Conservation (phyloP, 2,329 filamentous ascomycete genomes). For the Scedosporium aurantiacum region DNA sequence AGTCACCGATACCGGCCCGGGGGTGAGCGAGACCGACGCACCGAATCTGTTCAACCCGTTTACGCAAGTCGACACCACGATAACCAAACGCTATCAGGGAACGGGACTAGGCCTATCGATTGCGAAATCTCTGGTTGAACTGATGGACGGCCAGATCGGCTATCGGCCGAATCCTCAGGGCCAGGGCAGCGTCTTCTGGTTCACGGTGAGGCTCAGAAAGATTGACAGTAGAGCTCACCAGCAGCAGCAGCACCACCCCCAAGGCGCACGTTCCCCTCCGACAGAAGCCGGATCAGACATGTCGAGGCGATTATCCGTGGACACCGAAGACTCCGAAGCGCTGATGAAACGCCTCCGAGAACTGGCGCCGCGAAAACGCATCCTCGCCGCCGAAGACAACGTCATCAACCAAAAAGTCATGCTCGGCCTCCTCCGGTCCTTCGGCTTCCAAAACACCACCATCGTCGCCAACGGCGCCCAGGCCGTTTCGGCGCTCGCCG, state of each 20-base stretch:
- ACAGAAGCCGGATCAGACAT: conserved; percentile 5
- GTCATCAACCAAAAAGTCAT: conserved; percentile 31
- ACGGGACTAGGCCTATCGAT: conserved; percentile 47
- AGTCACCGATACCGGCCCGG: conserved; percentile 44
- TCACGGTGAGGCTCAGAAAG: conserved; percentile 31
- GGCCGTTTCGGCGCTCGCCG: conserved; percentile 20
- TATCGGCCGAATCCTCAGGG: conserved; percentile 31
- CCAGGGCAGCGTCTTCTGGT: conserved; percentile 40
- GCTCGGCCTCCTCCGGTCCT: conserved; percentile 21
- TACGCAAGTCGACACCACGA: conserved; percentile 41
- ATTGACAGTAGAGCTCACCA: conserved; percentile 11
- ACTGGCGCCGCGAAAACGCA: conserved; percentile 26
- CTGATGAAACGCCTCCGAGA: conserved; percentile 18
- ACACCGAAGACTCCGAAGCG: conserved; percentile 9
- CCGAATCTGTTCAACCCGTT: conserved; percentile 44
- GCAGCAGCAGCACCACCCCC: conserved; percentile 16
- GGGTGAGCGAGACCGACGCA: conserved; percentile 32
- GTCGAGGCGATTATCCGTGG: conserved; percentile 15
- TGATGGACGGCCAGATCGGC: conserved; percentile 40
- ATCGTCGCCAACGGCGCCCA: conserved; percentile 12
- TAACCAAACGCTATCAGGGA: conserved; percentile 41
- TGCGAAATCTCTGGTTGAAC: conserved; percentile 42
- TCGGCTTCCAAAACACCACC: conserved; percentile 26
- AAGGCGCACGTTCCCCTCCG: conserved; percentile 16
- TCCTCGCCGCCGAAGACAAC: conserved; percentile 31